Base-by-base conservation (phyloP, 1,284 basidiomycete genomes). In the Sanghuangporus sanghuang region DNA sequence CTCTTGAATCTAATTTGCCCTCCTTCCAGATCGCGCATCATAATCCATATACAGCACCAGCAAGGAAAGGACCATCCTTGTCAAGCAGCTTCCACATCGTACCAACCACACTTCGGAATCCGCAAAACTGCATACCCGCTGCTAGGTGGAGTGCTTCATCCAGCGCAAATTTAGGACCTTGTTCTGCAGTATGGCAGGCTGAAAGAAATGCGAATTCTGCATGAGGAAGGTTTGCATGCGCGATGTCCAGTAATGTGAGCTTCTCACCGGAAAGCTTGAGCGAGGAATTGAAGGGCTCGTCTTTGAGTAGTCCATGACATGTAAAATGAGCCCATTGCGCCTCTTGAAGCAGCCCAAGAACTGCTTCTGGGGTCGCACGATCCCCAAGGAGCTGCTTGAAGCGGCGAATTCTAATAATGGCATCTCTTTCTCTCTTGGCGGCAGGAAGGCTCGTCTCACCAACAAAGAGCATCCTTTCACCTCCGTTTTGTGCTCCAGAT, bases 151-250 rank as follows among this genome's bases (percentile, higher is more conserved):
- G 63, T 6, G 67, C 68, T 61, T 78, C 75, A 44, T 77, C 73
- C 1, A 70, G 71, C 21, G 52, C 32, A n/a, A 6, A n/a, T 6
- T 27, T 12, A 9, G 40, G 16, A 11, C 21, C 61, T 14, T 62
- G 65, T 27, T 59, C 60, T 32, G 63, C 70, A 35, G 66, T 73
- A 23, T 67, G 69, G 57, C 75, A 76, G 1, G 73, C 73, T 23
- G 73, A 71, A 44, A 79, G 61, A 61, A 78, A 76, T 2, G 75
- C 76, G 50, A 79, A 73, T 49, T 76, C 70, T 1, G 74, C 71
- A 32, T 71, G 66, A 8, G 65, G 68, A 5, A 71, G 65, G 9
- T 68, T 48, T 0, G 70, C 68, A 32, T 66, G 64, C 7, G 72
- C 68, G n/a, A 78, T 64, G 44, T 76, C 71, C 1, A 59, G 59